Evolutionary conservation across 1,284 basidiomycete genomes (phyloP).

Genomic region (Trametes pubescens): DNA sequence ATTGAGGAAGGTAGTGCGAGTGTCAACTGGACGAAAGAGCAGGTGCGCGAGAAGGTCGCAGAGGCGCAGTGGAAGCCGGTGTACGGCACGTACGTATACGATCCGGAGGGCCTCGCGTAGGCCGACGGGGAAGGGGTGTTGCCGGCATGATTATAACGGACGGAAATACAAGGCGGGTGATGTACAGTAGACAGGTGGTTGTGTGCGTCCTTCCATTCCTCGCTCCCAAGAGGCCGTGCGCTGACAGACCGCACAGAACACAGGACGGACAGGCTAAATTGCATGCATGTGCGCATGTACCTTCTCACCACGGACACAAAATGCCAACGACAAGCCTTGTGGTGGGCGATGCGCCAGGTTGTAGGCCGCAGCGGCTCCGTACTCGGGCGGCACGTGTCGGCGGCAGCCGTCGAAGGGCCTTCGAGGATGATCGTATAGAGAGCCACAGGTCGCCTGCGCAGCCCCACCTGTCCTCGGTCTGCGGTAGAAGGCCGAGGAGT

Average conservation of each 20-base stretch:
- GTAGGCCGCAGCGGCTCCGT: conserved; percentile 20
- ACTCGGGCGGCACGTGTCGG: conserved; percentile 17
- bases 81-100: conserved; percentile 72
- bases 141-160: conserved; percentile 2
- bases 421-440: conserved; percentile 8
- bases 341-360: not conserved
- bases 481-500: conserved; percentile 20
- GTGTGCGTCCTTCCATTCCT: conserved; percentile 23
- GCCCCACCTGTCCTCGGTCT: conserved; percentile 10
- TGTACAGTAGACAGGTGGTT: conserved; percentile 4
- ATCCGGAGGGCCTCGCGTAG: conserved; percentile 54
- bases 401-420: conserved; percentile 5
- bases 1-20: conserved; percentile 74
- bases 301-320: conserved; percentile 24
- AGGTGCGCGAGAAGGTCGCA: conserved; percentile 59
- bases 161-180: conserved; percentile 6
- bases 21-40: conserved; percentile 59
- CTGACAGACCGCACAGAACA: conserved; percentile 2
- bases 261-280: not conserved
- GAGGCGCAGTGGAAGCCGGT: conserved; percentile 66
- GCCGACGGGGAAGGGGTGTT: conserved; percentile 5
- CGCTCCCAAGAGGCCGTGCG: not conserved
- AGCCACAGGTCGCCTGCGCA: conserved; percentile 15
- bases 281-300: not conserved
- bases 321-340: conserved; percentile 7